Evolutionary conservation across 305 asterid genomes (phyloP).

Genomic region (Nicotiana rustica): DNA sequence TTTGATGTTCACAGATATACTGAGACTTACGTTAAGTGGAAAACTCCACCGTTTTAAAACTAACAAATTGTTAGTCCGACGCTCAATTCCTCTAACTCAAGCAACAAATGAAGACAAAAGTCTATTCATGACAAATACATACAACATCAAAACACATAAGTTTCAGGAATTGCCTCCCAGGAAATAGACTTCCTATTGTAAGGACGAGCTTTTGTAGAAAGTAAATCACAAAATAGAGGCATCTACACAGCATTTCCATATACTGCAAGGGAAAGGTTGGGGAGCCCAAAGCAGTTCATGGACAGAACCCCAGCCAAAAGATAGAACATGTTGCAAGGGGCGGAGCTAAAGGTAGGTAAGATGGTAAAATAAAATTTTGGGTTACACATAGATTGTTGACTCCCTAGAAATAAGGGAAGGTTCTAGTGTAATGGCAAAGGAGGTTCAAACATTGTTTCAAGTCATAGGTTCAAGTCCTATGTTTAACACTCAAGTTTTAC

Average conservation of each 20-base stretch:
- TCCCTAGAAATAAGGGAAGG: not conserved
- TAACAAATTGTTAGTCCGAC: not conserved
- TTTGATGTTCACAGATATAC: not conserved
- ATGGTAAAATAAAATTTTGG: not conserved
- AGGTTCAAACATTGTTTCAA: not conserved
- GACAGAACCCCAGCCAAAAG: not conserved
- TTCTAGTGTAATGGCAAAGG: not conserved
- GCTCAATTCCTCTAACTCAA: not conserved
- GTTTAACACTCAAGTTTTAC: not conserved
- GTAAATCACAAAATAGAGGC: not conserved
- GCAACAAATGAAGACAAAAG: not conserved
- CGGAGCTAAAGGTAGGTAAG: not conserved
- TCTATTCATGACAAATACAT: not conserved
- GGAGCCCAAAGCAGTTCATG: not conserved
- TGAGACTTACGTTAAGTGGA: not conserved
- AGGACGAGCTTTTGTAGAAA: not conserved
- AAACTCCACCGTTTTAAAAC: not conserved
- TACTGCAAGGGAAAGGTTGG: not conserved
- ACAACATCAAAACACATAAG: not conserved
- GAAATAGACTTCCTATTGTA: not conserved
- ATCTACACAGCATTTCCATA: not conserved
- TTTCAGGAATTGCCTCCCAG: not conserved
- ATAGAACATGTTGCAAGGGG: not conserved
- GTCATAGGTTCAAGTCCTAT: not conserved
- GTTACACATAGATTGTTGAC: not conserved